Evolutionary conservation across 176 grass and related monocot genomes (phyloP).

Genomic region (Saccharum spontaneum): DNA sequence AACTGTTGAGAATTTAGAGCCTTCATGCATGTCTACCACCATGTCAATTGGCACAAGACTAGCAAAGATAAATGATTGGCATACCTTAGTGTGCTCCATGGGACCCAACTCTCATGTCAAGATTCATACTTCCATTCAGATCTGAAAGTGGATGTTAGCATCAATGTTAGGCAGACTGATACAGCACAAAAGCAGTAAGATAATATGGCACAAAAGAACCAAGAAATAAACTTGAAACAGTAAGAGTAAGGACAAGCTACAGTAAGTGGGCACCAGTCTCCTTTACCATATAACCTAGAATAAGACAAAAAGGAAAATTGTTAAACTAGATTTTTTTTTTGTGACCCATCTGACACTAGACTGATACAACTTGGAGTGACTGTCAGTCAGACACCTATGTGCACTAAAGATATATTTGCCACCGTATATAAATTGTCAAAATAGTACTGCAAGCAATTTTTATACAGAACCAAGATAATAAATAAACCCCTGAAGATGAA

Average conservation of each 20-base stretch:
- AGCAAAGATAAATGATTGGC: conserved; percentile 39
- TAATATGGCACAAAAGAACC: conserved; percentile 5
- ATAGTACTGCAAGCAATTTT: not conserved
- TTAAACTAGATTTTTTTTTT: conserved; percentile 2
- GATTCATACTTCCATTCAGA: conserved; percentile 41
- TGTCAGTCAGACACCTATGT: conserved; percentile 8
- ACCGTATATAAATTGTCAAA: conserved; percentile 4
- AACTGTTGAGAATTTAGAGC: conserved; percentile 26
- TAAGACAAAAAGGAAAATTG: not conserved
- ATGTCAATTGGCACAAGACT: conserved; percentile 35
- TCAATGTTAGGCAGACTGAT: conserved; percentile 27
- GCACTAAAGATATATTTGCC: not conserved
- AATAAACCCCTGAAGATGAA: not conserved
- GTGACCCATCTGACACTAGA: not conserved
- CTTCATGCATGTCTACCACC: conserved; percentile 39
- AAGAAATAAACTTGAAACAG: conserved; percentile 17
- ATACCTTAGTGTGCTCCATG: conserved; percentile 31
- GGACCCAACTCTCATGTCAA: conserved; percentile 24
- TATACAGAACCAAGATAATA: not conserved
- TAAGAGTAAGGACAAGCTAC: conserved; percentile 20
- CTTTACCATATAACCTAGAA: conserved; percentile 7
- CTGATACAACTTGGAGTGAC: conserved; percentile 11
- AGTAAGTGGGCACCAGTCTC: not conserved
- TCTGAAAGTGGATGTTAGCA: conserved; percentile 29
- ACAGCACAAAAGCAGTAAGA: not conserved